phyloP scores from a whole-genome alignment of 768 basidiomycete genomes.

The Boletus sp. region DNA sequence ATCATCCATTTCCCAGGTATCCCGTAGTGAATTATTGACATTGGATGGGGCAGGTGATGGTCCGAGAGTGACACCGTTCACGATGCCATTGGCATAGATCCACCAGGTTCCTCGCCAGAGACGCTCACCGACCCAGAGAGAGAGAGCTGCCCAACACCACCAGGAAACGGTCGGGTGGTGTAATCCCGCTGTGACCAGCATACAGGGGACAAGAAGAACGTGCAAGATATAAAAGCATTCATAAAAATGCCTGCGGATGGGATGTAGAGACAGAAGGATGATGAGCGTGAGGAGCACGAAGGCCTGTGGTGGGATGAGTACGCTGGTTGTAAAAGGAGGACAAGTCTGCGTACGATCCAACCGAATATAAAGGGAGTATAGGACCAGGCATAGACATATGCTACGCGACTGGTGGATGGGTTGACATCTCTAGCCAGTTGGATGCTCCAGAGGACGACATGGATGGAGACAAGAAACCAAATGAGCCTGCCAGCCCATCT shows the following conservation, averaged over 20 bases:
- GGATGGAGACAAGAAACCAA: slow-evolving; percentile 58
- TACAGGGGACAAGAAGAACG: slow-evolving; percentile 58
- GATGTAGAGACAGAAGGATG: slow-evolving; percentile 46
- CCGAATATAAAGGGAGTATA: slow-evolving; percentile 64
- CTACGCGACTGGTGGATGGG: slow-evolving; percentile 38
- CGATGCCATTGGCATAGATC: slow-evolving; percentile 55
- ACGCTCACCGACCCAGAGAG: slow-evolving; percentile 63
- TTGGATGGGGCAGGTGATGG: neutral
- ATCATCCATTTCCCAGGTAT: slow-evolving; percentile 27
- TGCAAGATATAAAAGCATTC: slow-evolving; percentile 67
- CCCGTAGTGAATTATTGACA: neutral
- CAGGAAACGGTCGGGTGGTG: slow-evolving; percentile 65
- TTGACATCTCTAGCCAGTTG: slow-evolving; percentile 56
- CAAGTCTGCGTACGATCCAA: slow-evolving; percentile 43
- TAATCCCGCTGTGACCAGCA: slow-evolving; percentile 55
- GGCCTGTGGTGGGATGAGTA: slow-evolving; percentile 38
- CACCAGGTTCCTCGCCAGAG: slow-evolving; percentile 52
- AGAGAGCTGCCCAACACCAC: slow-evolving; percentile 66
- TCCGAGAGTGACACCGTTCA: slow-evolving; percentile 26
- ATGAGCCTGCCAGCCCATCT: slow-evolving; percentile 68
- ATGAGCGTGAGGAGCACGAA: slow-evolving; percentile 53
- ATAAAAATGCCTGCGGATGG: slow-evolving; percentile 52
- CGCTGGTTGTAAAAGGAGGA: neutral
- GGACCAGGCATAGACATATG: slow-evolving; percentile 50
- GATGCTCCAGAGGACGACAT: slow-evolving; percentile 67